Evolutionary conservation across 371 early-diverging fungal species (phyloP), one percentile per base, ranked within the genome.

Genomic region (Blakeslea trispora): DNA sequence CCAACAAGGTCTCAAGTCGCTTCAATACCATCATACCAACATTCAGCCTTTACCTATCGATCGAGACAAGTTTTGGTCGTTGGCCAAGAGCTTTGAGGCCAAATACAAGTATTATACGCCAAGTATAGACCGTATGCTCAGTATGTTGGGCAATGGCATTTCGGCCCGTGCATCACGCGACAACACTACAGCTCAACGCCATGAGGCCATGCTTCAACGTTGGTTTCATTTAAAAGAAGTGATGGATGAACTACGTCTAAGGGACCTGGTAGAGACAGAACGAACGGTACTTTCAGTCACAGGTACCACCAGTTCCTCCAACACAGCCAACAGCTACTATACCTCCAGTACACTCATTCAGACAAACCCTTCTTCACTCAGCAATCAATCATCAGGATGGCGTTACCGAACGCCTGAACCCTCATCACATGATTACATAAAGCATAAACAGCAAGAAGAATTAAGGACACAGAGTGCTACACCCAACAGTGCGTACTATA

Each of bases 61-160:
- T 48, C 69, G 68, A 18, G 81, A 83, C 17, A 77, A 78, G 37
- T 77, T 81, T 47, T 69, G 74, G 45, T 72, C 75, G 0, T 63
- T 77, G 34, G 81, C 74, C 61, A 81, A 81, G 59, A 77, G 71
- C n/a, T 83, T 86, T 59, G 84, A 86, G 56, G 82, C 82, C 22
- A 84, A 83, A 55, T 75, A 77, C 64, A 82, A 84, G 60, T 82
- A 83, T 55, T 86, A 82, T 50, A 72, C 79, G 0, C 86, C 84
- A 5, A 77, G 80, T 13, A 80, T 86, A 23, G 80, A 77, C 47
- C 75, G 80, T 48, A 81, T 83, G 83, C 68, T 86, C 7, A 67
- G 59, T 18, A 84, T 82, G 79, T 64, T 84, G 14, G 83, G 80
- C 19, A 80, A 74, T 42, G 81, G 77, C 19, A 86, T 86, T 48